A percentile compares a stretch with the other conserved stretches of the same genome.
Conservation (phyloP, 2,329 filamentous ascomycete genomes). For the Nigrospora oryzae region DNA sequence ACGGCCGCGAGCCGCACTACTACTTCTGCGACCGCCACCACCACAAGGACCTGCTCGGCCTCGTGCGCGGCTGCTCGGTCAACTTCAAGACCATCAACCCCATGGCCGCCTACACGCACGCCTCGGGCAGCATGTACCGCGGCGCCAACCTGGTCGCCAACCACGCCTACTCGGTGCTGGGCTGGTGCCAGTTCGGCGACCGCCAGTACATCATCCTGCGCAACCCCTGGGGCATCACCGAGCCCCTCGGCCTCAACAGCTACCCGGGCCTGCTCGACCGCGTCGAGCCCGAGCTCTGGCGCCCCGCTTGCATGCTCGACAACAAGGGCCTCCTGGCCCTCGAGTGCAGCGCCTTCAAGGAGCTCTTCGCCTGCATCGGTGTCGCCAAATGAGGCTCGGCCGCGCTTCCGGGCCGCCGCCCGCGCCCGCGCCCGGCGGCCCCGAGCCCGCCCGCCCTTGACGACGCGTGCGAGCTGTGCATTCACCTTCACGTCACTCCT, state of each 20-base stretch:
- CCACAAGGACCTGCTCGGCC: conserved; percentile 22
- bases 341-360: conserved; percentile 25
- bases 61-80: conserved; percentile 29
- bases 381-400: conserved; percentile 13
- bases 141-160: conserved; percentile 34
- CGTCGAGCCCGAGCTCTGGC: conserved; percentile 27
- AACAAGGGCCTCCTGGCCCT: conserved; percentile 26
- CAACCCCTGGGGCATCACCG: conserved; percentile 35
- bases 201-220: conserved; percentile 32
- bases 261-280: conserved; percentile 29
- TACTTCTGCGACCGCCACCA: conserved; percentile 23
- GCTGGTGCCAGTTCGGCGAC: conserved; percentile 23
- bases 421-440: too few relatives aligned
- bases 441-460: too few relatives aligned
- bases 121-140: conserved; percentile 25
- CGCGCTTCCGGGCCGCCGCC: too few relatives aligned
- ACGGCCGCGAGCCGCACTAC: conserved; percentile 27
- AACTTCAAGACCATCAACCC: conserved; percentile 34
- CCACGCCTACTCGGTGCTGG: conserved; percentile 34
- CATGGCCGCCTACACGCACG: conserved; percentile 31
- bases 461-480: too few relatives aligned
- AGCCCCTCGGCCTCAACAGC: conserved; percentile 28
- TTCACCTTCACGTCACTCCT: too few relatives aligned
- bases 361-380: conserved; percentile 24
- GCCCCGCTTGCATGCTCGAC: conserved; percentile 26